Evolutionary conservation across 2,329 filamentous ascomycete genomes (phyloP).

Genomic region (Xylariaceae sp.): DNA sequence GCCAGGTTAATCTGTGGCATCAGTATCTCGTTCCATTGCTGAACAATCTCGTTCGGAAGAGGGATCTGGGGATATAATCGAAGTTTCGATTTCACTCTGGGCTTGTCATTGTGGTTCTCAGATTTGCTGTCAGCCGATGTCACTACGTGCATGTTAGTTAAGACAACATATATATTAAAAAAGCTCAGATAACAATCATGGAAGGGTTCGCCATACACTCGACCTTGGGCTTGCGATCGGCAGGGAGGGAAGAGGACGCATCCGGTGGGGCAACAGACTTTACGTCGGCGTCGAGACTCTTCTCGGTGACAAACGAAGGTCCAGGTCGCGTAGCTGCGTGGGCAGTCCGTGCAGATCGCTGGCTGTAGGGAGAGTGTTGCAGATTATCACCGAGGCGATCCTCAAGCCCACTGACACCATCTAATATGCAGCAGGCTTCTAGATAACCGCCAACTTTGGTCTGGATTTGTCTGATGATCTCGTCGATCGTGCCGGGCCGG

Average conservation of each 20-base stretch:
- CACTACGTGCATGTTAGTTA: slow-evolving; percentile 14
- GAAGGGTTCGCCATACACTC: slow-evolving; percentile 15
- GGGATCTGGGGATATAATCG: slow-evolving; percentile 56
- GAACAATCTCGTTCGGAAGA: slow-evolving; percentile 55
- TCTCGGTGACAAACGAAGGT: slow-evolving; percentile 10
- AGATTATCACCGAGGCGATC: slow-evolving; percentile 46
- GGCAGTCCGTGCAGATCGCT: slow-evolving; percentile 4
- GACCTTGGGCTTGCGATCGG: slow-evolving; percentile 8
- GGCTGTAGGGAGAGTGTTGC: slow-evolving; percentile 15
- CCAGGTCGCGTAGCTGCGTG: slow-evolving; percentile 14
- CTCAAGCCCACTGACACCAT: slow-evolving; percentile 52
- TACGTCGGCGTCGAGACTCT: slow-evolving; percentile 1
- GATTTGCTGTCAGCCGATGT: slow-evolving; percentile 14
- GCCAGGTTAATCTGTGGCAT: slow-evolving; percentile 70
- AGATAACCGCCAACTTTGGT: slow-evolving; percentile 52
- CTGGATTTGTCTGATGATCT: slow-evolving; percentile 49
- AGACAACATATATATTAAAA: slow-evolving; percentile 4
- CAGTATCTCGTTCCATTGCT: slow-evolving; percentile 65
- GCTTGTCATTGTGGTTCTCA: slow-evolving; percentile 20
- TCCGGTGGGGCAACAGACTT: slow-evolving; percentile 12
- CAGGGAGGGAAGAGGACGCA: slow-evolving; percentile 5
- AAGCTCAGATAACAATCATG: slow-evolving; percentile 7
- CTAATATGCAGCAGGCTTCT: slow-evolving; percentile 57
- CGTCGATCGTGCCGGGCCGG: slow-evolving; percentile 42
- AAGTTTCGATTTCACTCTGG: slow-evolving; percentile 29